phyloP scores from a whole-genome alignment of 306 rosid species.

The Pyrus bretschneideri region DNA sequence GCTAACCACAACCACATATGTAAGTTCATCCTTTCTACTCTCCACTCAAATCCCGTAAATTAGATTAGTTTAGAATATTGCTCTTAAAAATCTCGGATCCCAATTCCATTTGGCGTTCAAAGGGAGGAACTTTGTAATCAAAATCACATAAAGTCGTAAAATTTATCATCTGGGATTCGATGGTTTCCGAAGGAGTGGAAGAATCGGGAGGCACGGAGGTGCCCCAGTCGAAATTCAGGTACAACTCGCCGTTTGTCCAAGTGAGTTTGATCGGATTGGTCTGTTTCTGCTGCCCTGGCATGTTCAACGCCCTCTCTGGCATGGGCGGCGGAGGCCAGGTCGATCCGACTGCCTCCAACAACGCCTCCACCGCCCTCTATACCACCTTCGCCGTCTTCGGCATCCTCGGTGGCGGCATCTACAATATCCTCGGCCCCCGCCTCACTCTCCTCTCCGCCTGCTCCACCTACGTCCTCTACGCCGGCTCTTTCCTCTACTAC shows the following conservation, averaged over 20 bases:
- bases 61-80: too few species aligned
- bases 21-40: neutral
- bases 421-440: conserved; percentile 90
- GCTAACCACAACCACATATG: neutral
- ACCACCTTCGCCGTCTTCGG: conserved; percentile 75
- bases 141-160: neutral
- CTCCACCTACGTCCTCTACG: conserved; percentile 63
- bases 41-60: neutral
- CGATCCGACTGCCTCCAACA: conserved; percentile 62
- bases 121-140: neutral
- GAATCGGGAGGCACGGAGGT: conserved; percentile 17
- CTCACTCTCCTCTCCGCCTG: conserved; percentile 74
- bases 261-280: conserved; percentile 59
- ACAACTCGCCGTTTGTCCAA: conserved; percentile 69
- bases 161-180: conserved; percentile 1
- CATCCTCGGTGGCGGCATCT: conserved; percentile 84
- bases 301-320: conserved; percentile 88
- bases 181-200: conserved; percentile 43
- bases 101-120: neutral
- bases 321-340: conserved; percentile 95
- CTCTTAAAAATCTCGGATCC: neutral
- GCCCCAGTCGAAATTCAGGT: conserved; percentile 38
- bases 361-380: conserved; percentile 76
- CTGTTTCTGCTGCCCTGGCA: conserved; percentile 94
- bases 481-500: conserved; percentile 86